Evolutionary conservation across 352 stramenopile species (phyloP).

Genomic region (Lagenidium sp.): DNA sequence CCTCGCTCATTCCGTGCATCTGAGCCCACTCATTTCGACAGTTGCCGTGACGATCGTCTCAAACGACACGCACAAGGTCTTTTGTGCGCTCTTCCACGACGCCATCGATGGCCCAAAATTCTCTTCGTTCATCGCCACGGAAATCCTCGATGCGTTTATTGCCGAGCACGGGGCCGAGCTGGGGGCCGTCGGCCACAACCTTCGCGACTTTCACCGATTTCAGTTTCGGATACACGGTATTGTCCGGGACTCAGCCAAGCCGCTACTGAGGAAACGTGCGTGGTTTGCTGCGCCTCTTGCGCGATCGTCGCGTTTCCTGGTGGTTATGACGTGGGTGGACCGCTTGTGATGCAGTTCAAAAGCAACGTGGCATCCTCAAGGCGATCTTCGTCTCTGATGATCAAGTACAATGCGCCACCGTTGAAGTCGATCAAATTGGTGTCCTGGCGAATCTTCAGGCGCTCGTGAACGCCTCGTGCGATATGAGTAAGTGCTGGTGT

Average conservation of each 20-base stretch:
- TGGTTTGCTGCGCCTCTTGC: no score
- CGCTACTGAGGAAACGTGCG: constrained; percentile 78
- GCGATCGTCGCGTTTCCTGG: no score
- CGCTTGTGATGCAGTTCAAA: constrained; percentile 56
- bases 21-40: constrained; percentile 10
- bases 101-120: constrained; percentile 67
- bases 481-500: constrained; percentile 61
- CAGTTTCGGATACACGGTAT: constrained; percentile 78
- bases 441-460: constrained; percentile 87
- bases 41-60: constrained; percentile 86
- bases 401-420: constrained; percentile 67
- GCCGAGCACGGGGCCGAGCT: constrained; percentile 68
- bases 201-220: constrained; percentile 89
- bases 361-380: constrained; percentile 83
- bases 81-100: constrained; percentile 90
- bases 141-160: constrained; percentile 83
- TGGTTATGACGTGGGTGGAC: no score
- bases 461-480: constrained; percentile 73
- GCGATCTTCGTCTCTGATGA: constrained; percentile 86
- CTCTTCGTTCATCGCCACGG: constrained; percentile 79
- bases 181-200: constrained; percentile 78
- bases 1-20: neutral
- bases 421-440: constrained; percentile 86
- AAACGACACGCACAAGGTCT: constrained; percentile 85
- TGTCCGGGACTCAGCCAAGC: constrained; percentile 76